These are phyloP conservation scores for Stemphylium vesicarium DNA, from an alignment of 2,329 filamentous ascomycete genomes.

Conservation along the genomic window DNA sequence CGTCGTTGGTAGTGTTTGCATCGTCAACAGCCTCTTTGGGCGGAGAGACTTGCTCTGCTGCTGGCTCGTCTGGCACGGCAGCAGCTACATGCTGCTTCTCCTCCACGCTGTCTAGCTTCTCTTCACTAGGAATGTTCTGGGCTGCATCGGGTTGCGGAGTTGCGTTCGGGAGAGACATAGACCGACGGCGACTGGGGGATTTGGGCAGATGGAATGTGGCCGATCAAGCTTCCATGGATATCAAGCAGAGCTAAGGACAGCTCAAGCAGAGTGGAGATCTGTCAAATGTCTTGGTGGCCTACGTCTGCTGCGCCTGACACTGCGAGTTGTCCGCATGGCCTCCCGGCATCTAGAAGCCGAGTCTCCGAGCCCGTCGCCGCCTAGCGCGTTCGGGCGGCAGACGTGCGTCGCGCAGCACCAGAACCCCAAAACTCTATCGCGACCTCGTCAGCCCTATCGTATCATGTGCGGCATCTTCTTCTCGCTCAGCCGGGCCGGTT, in stretches of 20 bases:
- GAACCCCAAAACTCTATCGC: conserved; percentile 18
- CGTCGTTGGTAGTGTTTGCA: conserved; percentile 15
- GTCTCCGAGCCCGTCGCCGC: conserved; percentile 22
- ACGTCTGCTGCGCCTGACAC: conserved; percentile 19
- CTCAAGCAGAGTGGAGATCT: conserved; percentile 7
- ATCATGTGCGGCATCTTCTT: conserved; percentile 59
- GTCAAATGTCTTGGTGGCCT: conserved; percentile 13
- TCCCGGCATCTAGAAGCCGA: conserved; percentile 30
- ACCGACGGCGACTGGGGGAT: conserved; percentile 31
- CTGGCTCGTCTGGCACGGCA: background rate
- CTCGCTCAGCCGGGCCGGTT: conserved; percentile 49
- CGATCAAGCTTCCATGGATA: conserved; percentile 32
- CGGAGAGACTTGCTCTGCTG: background rate
- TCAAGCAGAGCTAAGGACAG: conserved; percentile 14
- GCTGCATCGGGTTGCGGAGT: conserved; percentile 40
- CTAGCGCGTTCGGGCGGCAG: conserved; percentile 3
- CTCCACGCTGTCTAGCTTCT: conserved; percentile 25
- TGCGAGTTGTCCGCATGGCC: conserved; percentile 21
- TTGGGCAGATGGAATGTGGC: background rate
- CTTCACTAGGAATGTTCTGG: conserved; percentile 25
- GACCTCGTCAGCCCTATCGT: conserved; percentile 1
- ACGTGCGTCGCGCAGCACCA: conserved; percentile 11
- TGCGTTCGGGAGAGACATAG: conserved; percentile 45
- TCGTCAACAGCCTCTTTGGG: background rate
- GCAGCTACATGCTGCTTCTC: conserved; percentile 10